Evolutionary conservation across 1,284 basidiomycete genomes (phyloP), one percentile per base, ranked within the genome.

Genomic region (Termitomyces sp.): DNA sequence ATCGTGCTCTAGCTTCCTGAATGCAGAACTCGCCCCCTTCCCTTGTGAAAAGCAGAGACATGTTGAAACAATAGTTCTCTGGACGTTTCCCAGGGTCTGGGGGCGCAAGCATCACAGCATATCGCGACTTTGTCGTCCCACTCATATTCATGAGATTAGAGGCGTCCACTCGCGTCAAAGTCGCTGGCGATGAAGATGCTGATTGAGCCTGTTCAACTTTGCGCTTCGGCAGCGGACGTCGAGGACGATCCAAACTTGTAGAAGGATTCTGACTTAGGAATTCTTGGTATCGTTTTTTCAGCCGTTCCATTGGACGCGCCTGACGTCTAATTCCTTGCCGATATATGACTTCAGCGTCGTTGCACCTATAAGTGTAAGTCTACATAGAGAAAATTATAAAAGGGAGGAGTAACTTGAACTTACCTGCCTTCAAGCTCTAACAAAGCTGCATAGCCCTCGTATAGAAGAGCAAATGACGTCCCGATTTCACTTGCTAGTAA

Each of bases 271-370:
- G 80, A 7, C 76, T 73, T 61, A 91, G 86, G 69, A 95, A 98
- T 40, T 94, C 89, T 30, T 83, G 76, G 68, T 94, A 92, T 50
- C 86, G 79, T 50, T 81, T 84, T 73, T 94, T 94, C 53, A 99
- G 79, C 21, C 93, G 81, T 63, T 94, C 92, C 15, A 91, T 65
- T 1, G 94, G 94, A 13, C 90, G 81, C 8, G 89, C 93, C 58
- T 82, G 82, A 19, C 90, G 86, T 48, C 86, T 80, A 60, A 99
- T 90, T 17, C 95, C 96, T 46, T 89, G 81, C 19, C 81, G 81
- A 73, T 92, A 98, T 19, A 94, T 81, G 45, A 82, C 78, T 60
- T 97, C 92, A 3, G 95, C 94, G 56, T 94, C 87, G 53, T 80
- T 74, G 40, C 75, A 78, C 62, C 90, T 93, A 65, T 33, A 34